A percentile compares a stretch with the other conserved stretches of the same genome.
phyloP scores from a whole-genome alignment of 208 protist species.

The Angomonas ambiguus region DNA sequence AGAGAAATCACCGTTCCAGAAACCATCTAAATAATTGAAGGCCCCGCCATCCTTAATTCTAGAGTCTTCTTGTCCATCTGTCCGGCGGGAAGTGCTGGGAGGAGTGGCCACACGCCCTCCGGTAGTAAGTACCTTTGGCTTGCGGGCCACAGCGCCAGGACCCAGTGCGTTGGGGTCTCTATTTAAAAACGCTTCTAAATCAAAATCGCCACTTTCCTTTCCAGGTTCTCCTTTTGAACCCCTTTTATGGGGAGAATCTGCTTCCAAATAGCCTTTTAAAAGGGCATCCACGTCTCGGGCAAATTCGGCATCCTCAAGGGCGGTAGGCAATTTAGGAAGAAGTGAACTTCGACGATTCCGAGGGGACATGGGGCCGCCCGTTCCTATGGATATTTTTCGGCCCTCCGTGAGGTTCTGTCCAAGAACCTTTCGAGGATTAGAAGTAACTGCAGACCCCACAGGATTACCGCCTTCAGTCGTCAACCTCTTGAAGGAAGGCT shows the following conservation, averaged over 20 bases:
- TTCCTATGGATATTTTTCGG: background rate
- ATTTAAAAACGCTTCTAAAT: background rate
- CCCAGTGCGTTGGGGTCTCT: background rate
- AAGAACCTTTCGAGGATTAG: background rate
- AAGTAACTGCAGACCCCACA: background rate
- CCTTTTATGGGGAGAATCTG: background rate
- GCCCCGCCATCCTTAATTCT: background rate
- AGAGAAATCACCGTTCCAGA: too few relatives aligned
- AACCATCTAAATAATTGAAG: background rate
- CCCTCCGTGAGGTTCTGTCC: background rate
- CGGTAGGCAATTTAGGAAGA: background rate
- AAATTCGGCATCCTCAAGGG: background rate
- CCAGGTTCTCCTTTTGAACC: background rate
- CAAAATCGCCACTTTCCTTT: background rate
- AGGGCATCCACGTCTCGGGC: background rate
- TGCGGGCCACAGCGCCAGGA: too few relatives aligned
- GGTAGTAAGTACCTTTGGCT: too few relatives aligned
- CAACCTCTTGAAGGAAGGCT: constrained; percentile 51
- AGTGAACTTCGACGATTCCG: background rate
- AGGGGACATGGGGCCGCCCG: too few relatives aligned
- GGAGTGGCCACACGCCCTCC: background rate
- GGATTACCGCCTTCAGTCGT: background rate
- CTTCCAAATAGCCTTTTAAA: background rate
- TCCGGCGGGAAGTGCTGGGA: background rate
- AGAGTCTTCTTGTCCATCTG: background rate